Evolutionary conservation across 768 basidiomycete genomes (phyloP), one percentile per base, ranked within the genome.

Genomic region (Galerina sulciceps): DNA sequence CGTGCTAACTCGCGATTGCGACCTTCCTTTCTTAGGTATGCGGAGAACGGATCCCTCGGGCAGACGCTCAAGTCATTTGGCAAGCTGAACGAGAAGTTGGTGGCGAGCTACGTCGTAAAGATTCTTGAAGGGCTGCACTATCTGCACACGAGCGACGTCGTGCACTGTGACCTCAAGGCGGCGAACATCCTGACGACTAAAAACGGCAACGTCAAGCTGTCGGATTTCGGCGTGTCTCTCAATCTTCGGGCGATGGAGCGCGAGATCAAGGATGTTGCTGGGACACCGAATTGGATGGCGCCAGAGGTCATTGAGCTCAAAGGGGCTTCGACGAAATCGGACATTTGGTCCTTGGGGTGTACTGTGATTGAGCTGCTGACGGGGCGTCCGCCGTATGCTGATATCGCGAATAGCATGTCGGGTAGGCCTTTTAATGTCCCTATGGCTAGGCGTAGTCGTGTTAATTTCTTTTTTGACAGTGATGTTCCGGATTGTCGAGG

Each of bases 201-300:
- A 83, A 96, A 88, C 50, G 96, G 96, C 42, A 97, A 99, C 68
- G 89, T 97, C 69, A 99, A 99, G 76, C 84, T 99, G 3, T 91
- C 94, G 8, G 96, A 99, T 73, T 98, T 99, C 72, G 96, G 96
- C 45, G 96, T 99, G 13, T 98, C 96, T 20, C 87, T 99, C 60
- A 97, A 96, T 72, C 83, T 98, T 67, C 87, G 93, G 46, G 94
- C 94, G 0, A 87, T 99, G 84, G 90, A 90, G 66, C 82, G 85
- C 22, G 90, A 93, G 68, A 88, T 86, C 65, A 89, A 91, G 70
- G 91, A 91, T 65, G 90, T 94, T 23, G 89, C 91, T 8, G 96
- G 96, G 10, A 99, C 96, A 10, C 96, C 96, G 13, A 96, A 98
- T 68, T 99, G 96, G 96, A 99, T 99, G 95, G 96, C 96, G 10